These are phyloP conservation scores for Boletellus ananas DNA, from an alignment of 768 basidiomycete genomes.

Conservation along the genomic window DNA sequence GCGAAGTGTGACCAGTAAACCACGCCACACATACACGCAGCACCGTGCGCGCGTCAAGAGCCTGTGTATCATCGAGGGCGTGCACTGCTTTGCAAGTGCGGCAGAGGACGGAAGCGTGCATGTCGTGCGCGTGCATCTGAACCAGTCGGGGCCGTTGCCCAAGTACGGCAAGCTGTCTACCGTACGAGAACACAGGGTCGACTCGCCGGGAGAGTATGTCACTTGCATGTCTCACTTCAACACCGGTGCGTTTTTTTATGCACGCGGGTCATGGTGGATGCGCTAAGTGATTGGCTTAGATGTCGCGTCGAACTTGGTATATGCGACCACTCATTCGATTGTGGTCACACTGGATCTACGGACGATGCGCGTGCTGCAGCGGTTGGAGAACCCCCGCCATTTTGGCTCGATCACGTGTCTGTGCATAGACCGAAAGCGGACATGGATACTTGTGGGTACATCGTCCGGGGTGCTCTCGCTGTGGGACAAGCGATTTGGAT, in stretches of 20 bases:
- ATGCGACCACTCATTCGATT: slow-evolving; percentile 76
- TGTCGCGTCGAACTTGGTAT: slow-evolving; percentile 74
- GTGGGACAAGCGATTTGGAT: slow-evolving; percentile 95
- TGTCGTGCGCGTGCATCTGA: slow-evolving; percentile 78
- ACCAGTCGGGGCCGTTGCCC: slow-evolving; percentile 62
- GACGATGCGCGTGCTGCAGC: slow-evolving; percentile 73
- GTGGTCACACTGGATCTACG: slow-evolving; percentile 80
- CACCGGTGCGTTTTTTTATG: slow-evolving; percentile 47
- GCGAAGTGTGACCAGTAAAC: slow-evolving; percentile 88
- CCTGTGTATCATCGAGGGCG: slow-evolving; percentile 80
- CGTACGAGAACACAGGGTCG: slow-evolving; percentile 76
- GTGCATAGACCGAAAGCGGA: slow-evolving; percentile 77
- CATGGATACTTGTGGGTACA: slow-evolving; percentile 90
- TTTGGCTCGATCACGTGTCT: slow-evolving; percentile 83
- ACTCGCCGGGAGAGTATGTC: slow-evolving; percentile 72
- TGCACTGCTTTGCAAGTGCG: slow-evolving; percentile 86
- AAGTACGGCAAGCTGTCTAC: slow-evolving; percentile 80
- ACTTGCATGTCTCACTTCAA: slow-evolving; percentile 81
- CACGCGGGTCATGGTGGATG: neutral
- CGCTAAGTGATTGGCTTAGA: slow-evolving; percentile 40
- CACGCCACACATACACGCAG: slow-evolving; percentile 64
- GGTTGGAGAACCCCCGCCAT: slow-evolving; percentile 81
- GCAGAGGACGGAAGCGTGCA: slow-evolving; percentile 82
- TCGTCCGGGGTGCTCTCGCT: slow-evolving; percentile 79
- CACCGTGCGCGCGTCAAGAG: slow-evolving; percentile 65